phyloP scores from a whole-genome alignment of 495 filamentous ascomycete genomes.

The Aspergillus olivimuriae region DNA sequence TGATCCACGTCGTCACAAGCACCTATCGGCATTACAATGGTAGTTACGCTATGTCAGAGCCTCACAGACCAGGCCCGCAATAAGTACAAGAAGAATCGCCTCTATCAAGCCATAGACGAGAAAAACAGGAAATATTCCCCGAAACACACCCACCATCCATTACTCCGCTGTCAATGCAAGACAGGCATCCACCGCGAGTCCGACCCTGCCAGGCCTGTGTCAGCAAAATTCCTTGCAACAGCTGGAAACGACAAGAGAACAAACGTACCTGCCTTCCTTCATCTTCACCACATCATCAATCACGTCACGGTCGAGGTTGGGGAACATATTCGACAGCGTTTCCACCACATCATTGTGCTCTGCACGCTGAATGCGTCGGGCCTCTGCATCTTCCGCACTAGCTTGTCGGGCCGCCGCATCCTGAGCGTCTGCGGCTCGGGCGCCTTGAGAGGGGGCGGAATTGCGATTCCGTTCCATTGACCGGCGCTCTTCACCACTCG shows the following conservation, averaged over 20 bases:
- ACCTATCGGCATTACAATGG: background rate
- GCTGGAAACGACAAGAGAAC: background rate
- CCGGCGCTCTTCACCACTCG: conserved; percentile 38
- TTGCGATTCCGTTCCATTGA: conserved; percentile 40
- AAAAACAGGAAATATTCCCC: background rate
- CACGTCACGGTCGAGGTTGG: conserved; percentile 79
- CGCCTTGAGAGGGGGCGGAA: conserved; percentile 24
- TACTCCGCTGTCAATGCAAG: conserved; percentile 62
- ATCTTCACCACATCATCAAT: conserved; percentile 90
- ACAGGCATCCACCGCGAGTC: conserved; percentile 85
- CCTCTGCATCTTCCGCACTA: conserved; percentile 86
- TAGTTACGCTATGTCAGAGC: background rate
- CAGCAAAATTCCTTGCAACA: conserved; percentile 9
- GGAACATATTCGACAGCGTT: conserved; percentile 88
- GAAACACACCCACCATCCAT: background rate
- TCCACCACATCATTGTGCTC: conserved; percentile 92
- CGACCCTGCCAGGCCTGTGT: conserved; percentile 53
- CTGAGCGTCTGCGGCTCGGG: conserved; percentile 50
- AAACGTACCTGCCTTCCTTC: conserved; percentile 80
- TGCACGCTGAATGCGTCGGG: conserved; percentile 70
- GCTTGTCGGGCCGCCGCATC: conserved; percentile 93
- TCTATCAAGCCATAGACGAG: background rate
- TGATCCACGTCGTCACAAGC: background rate
- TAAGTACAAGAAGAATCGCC: background rate
- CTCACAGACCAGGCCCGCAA: background rate